Evolutionary conservation across 768 basidiomycete species (phyloP), one percentile per base, ranked within the genome.

Genomic region (Mycena metata): DNA sequence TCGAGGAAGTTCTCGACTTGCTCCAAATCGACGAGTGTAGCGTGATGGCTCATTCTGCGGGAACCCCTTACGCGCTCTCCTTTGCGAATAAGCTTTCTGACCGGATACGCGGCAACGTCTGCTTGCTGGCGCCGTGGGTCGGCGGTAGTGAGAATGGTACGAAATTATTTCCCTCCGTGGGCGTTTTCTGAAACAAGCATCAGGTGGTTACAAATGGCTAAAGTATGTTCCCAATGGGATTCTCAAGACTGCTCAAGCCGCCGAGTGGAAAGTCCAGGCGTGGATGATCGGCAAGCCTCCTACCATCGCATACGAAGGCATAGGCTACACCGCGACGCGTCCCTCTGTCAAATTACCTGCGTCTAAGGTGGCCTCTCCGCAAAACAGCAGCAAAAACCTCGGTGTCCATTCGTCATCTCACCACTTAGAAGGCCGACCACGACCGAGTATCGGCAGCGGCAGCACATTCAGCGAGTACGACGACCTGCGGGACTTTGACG

Each of bases 241-340:
- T 43, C 84, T 99, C 70, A 96, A 94, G 82, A 96, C 96, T 0
- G 97, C 96, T 0, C 96, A 97, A 78, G 94, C 96, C 5, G 97
- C 97, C 0, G 97, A 99, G 76, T 98, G 96, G 96, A 95, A 93
- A 78, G 84, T 99, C 50, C 96, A 98, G 75, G 93, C 94, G 0
- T 99, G 96, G 94, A 94, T 95, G 91, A 88, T 99, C 35, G 98
- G 97, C 70, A 98, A 98, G 75, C 94, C 95, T 19, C 96, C 96
- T 12, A 90, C 91, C 2, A 84, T 95, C 46, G 85, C 92, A 1
- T 95, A 90, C 74, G 88, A 94, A 73, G 95, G 94, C 35, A 96
- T 98, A 74, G 95, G 93, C 21, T 95, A 92, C 75, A 89, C 89
- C 47, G 88, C 87, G 21, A 82, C 80, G 9, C 65, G 71, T 41